These are phyloP conservation scores for Cryoendolithus antarcticus DNA, from an alignment of 2,329 filamentous ascomycete species.

Conservation along the genomic window DNA sequence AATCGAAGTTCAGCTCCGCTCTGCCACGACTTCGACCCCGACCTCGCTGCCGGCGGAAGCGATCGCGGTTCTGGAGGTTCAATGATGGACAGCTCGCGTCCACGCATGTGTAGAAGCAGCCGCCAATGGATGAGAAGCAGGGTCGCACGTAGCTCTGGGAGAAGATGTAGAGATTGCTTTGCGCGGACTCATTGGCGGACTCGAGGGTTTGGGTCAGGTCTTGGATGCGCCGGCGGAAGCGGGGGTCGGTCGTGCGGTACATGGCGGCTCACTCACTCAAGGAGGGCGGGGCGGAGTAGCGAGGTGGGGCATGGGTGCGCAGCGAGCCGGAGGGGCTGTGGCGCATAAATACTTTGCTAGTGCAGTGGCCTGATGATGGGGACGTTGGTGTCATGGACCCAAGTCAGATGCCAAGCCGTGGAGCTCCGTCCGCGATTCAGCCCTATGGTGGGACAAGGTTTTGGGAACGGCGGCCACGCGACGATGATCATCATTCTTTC, in stretches of 20 bases:
- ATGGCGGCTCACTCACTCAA: constrained; percentile 24
- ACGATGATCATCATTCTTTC: too few species aligned
- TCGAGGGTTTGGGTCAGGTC: constrained; percentile 86
- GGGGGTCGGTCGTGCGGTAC: constrained; percentile 61
- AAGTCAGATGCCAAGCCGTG: too few species aligned
- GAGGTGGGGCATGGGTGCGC: not conserved
- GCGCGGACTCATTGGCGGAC: constrained; percentile 80
- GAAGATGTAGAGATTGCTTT: constrained; percentile 80
- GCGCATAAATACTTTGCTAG: too few species aligned
- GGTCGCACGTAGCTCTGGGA: constrained; percentile 74
- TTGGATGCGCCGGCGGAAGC: constrained; percentile 86
- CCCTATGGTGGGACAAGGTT: too few species aligned
- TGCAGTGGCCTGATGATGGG: too few species aligned
- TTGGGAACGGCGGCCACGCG: too few species aligned
- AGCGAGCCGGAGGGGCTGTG: not conserved
- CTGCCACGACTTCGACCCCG: constrained; percentile 48
- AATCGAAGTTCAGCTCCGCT: constrained; percentile 84
- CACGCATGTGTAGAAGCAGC: constrained; percentile 57
- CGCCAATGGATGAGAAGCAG: constrained; percentile 57
- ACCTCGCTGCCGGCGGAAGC: constrained; percentile 53
- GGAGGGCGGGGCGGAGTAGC: not conserved
- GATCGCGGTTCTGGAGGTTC: constrained; percentile 23
- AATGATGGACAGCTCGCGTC: constrained; percentile 34
- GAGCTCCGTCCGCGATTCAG: too few species aligned
- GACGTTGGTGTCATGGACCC: too few species aligned